Evolutionary conservation across 192 early-diverging fungal genomes (phyloP).

Genomic region (Chytriomyces sp.): DNA sequence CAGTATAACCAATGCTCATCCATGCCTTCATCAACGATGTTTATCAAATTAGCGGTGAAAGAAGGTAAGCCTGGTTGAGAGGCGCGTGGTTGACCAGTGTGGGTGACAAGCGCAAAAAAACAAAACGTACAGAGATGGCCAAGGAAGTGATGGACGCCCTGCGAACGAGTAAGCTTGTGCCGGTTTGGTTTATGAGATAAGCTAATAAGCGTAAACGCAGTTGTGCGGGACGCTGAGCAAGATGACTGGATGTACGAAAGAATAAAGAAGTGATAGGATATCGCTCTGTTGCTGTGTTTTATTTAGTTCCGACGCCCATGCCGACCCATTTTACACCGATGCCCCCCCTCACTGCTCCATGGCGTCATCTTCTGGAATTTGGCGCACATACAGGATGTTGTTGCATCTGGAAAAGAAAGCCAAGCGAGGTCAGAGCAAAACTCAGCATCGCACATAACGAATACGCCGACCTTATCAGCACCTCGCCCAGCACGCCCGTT

Average conservation of each 20-base stretch:
- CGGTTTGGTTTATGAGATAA: background rate
- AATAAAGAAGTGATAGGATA: background rate
- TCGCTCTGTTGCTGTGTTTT: background rate
- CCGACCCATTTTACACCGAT: background rate
- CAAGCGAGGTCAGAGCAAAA: background rate
- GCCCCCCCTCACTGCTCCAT: constrained; percentile 13
- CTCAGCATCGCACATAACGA: background rate
- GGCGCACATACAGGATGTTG: constrained; percentile 55
- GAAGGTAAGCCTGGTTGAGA: no score
- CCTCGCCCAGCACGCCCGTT: constrained; percentile 86
- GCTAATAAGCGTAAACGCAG: background rate
- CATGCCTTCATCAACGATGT: no score
- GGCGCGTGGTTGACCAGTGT: no score
- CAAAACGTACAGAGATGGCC: constrained; percentile 1
- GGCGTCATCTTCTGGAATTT: constrained; percentile 30
- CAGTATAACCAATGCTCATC: no score
- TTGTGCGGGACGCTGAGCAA: constrained; percentile 11
- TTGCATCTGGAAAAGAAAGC: constrained; percentile 46
- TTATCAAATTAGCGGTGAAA: no score
- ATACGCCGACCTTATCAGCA: constrained; percentile 77
- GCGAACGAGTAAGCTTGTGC: background rate
- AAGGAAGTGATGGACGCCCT: constrained; percentile 14
- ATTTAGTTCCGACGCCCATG: background rate
- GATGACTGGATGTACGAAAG: constrained; percentile 30
- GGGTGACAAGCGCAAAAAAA: background rate